Evolutionary conservation across 2,329 filamentous ascomycete species (phyloP), one percentile per base, ranked within the genome.

Genomic region (Exophiala dermatitidis): DNA sequence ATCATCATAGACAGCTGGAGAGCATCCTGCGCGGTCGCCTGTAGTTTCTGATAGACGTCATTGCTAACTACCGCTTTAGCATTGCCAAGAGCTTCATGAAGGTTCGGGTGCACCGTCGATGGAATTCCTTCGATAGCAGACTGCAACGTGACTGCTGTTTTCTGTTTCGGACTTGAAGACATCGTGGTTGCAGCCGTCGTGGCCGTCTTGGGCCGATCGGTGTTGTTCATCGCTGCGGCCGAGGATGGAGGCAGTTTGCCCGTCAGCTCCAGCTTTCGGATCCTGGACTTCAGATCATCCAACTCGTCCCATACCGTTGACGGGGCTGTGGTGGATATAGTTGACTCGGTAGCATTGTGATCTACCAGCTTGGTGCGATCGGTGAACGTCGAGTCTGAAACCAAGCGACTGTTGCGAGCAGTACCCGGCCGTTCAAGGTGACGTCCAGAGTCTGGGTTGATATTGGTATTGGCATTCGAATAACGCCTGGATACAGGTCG

Each of bases 241-340:
- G 90, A 91, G 1, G 87, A 90, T 0, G 88, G 74, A 0, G 90
- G 90, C 33, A 93, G 74, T 69, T 94, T 95, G 54, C 90, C 90
- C 2, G 88, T 94, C 62, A 94, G 71, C 68, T 97, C 93, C 6
- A 98, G 79, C 56, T 89, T 87, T 62, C 88, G 84, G 63, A 98
- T 95, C 31, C 93, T 83, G 38, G 88, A 93, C 68, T 97, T 97
- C 44, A 98, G 74, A 60, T 97, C 93, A 63, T 97, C 93, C 30
- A 98, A 73, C 69, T 98, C 93, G 67, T 97, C 93, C 93, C 93
- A 98, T 2, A 98, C 88, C 0, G 90, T 96, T 1, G 90, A 94
- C 8, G 90, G 88, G 1, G 88, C 89, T 1, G 85, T 90, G 0
- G 88, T 93, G 0, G 93, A 97, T 33, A 86, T 78, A 0, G 86